A percentile compares a stretch with the other conserved stretches of the same genome.
These are phyloP conservation scores for Sphagnum magellanicum DNA, from an alignment of 228 moss, liverwort and hornwort genomes.

Conservation along the genomic window DNA sequence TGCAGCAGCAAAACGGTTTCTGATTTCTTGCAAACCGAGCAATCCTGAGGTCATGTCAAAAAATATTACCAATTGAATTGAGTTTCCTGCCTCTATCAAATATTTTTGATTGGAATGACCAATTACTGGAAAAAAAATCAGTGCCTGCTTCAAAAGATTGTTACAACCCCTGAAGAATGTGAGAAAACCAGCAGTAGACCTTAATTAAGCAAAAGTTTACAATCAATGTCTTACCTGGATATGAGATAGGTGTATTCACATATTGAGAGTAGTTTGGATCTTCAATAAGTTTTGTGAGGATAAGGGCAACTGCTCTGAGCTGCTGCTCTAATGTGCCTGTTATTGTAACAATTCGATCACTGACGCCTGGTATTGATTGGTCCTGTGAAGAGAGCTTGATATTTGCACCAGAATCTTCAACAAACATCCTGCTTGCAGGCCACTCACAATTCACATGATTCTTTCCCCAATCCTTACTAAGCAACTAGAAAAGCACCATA, in stretches of 20 bases:
- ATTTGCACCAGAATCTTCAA: slow-evolving; percentile 42
- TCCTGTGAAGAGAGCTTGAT: slow-evolving; percentile 51
- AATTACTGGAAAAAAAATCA: too few relatives aligned
- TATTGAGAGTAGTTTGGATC: slow-evolving; percentile 43
- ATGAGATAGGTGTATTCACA: slow-evolving; percentile 33
- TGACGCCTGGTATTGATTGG: slow-evolving; percentile 34
- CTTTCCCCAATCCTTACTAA: too few relatives aligned
- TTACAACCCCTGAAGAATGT: too few relatives aligned
- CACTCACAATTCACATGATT: not conserved
- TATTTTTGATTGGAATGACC: too few relatives aligned
- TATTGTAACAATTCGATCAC: slow-evolving; percentile 38
- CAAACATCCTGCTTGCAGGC: slow-evolving; percentile 25
- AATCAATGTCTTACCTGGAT: slow-evolving; percentile 1
- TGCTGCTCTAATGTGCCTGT: slow-evolving; percentile 46
- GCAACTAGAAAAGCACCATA: too few relatives aligned
- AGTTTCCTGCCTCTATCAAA: not conserved
- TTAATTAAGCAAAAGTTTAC: not conserved
- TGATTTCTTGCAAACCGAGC: slow-evolving; percentile 24
- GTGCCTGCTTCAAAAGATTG: too few relatives aligned
- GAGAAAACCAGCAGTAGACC: not conserved
- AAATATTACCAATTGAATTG: slow-evolving; percentile 1
- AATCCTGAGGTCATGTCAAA: slow-evolving; percentile 16
- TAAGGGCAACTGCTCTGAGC: slow-evolving; percentile 40
- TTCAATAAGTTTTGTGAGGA: slow-evolving; percentile 38
- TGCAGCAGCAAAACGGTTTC: slow-evolving; percentile 20